Conservation (phyloP, 805 yeast genomes). For the Candida golubevii region DNA sequence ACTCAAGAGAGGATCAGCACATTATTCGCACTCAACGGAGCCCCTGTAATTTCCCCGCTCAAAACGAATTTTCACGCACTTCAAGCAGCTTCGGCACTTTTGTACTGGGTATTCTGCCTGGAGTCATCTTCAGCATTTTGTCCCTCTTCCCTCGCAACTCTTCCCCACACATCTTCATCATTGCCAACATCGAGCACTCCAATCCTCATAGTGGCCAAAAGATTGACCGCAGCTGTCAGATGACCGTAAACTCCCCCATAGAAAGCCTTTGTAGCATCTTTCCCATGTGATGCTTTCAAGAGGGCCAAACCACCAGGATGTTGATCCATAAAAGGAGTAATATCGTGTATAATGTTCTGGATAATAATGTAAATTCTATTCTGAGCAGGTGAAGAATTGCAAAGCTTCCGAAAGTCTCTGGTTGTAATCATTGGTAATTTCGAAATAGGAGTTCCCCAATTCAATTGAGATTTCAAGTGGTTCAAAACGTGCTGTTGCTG, state of each 20-base stretch:
- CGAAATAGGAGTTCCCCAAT: constrained; percentile 94
- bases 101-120: constrained; percentile 10
- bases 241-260: constrained; percentile 94
- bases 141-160: constrained; percentile 64
- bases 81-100: constrained; percentile 16
- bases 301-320: constrained; percentile 93
- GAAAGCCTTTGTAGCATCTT: constrained; percentile 91
- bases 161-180: constrained; percentile 80
- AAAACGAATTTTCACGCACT: too few relatives aligned
- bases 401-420: constrained; percentile 39
- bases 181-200: constrained; percentile 80
- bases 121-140: constrained; percentile 20
- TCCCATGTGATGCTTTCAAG: constrained; percentile 77
- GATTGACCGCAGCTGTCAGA: constrained; percentile 87
- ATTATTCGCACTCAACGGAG: too few relatives aligned
- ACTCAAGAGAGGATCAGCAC: background rate
- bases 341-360: constrained; percentile 89
- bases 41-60: too few relatives aligned
- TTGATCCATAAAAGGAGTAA: constrained; percentile 82
- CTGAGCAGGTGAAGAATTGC: constrained; percentile 33
- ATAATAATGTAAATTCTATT: constrained; percentile 70
- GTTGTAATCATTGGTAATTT: constrained; percentile 66
- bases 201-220: constrained; percentile 89
- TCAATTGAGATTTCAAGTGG: constrained; percentile 66
- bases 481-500: constrained; percentile 83